Conservation (phyloP, 2,329 filamentous ascomycete species). For the Chaetoscypha palmicola region DNA sequence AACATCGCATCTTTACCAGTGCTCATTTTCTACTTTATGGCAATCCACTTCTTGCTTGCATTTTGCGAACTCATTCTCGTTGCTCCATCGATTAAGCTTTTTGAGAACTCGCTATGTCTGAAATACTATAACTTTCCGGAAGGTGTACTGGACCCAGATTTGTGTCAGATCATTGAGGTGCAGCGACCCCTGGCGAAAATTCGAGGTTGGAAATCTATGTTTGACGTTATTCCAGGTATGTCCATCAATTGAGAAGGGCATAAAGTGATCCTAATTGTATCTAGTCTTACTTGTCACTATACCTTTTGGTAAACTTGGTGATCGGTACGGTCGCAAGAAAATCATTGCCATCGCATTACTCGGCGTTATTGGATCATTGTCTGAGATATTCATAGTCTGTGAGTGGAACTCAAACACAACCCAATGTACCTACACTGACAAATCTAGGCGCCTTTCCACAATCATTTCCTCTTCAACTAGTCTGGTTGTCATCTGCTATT, state of each 20-base stretch:
- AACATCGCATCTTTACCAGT: constrained; percentile 1
- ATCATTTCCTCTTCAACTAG: constrained; percentile 20
- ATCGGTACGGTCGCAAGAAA: constrained; percentile 23
- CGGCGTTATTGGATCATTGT: constrained; percentile 21
- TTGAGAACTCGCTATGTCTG: constrained; percentile 27
- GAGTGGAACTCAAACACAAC: constrained; percentile 6
- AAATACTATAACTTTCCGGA: constrained; percentile 23
- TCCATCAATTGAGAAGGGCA: background rate
- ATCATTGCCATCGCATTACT: constrained; percentile 25
- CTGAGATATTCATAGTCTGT: constrained; percentile 28
- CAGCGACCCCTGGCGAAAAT: constrained; percentile 25
- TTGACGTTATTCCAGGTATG: constrained; percentile 27
- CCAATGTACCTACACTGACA: background rate
- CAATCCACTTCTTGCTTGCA: constrained; percentile 28
- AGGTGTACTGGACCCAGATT: constrained; percentile 14
- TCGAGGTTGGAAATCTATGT: constrained; percentile 28
- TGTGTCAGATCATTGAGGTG: constrained; percentile 27
- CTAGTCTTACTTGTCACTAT: constrained; percentile 28
- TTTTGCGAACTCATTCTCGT: constrained; percentile 28
- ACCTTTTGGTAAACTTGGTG: constrained; percentile 27
- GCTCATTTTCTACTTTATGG: constrained; percentile 26
- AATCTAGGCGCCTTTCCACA: constrained; percentile 25
- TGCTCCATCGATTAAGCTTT: constrained; percentile 26
- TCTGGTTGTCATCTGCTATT: constrained; percentile 28
- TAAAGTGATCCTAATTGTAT: background rate